Percentiles rank a stretch among this genome's conserved stretches.
phyloP scores from a whole-genome alignment of 2,329 filamentous ascomycete genomes.

The Neophaeococcomyces aloes region DNA sequence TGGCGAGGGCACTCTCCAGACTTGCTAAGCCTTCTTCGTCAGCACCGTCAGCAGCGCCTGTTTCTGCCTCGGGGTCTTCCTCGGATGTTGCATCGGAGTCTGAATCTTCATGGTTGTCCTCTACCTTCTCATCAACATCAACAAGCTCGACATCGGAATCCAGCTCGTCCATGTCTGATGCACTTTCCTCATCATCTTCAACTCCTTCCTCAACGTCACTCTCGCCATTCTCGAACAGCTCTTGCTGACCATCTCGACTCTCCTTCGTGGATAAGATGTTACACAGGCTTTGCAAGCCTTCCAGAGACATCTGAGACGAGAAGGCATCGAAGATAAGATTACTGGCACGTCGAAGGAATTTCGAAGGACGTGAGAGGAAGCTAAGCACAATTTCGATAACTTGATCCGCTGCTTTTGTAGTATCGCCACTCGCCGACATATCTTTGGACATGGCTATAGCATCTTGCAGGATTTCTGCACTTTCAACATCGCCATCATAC shows the following conservation, averaged over 20 bases:
- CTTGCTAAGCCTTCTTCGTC: constrained; percentile 44
- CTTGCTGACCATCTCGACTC: constrained; percentile 69
- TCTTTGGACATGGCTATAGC: constrained; percentile 62
- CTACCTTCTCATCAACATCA: constrained; percentile 29
- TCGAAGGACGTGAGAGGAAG: constrained; percentile 75
- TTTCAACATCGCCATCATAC: constrained; percentile 81
- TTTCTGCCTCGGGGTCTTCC: constrained; percentile 30
- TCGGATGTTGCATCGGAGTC: constrained; percentile 37
- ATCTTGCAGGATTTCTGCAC: constrained; percentile 70
- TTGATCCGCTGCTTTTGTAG: constrained; percentile 15
- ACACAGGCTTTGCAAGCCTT: constrained; percentile 57
- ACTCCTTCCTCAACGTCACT: constrained; percentile 49
- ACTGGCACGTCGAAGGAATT: constrained; percentile 73
- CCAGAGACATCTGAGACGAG: constrained; percentile 59
- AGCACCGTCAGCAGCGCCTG: constrained; percentile 26
- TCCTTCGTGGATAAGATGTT: constrained; percentile 66
- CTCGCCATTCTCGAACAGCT: constrained; percentile 66
- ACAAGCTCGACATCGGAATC: constrained; percentile 34
- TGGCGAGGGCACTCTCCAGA: constrained; percentile 66
- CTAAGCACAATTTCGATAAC: constrained; percentile 76
- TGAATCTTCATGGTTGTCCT: constrained; percentile 35
- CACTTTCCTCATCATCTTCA: constrained; percentile 34
- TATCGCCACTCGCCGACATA: constrained; percentile 26
- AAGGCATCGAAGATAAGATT: constrained; percentile 82
- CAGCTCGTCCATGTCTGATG: constrained; percentile 29